These are phyloP conservation scores for Athelia sp. DNA, from an alignment of 1,284 basidiomycete species.

Conservation along the genomic window DNA sequence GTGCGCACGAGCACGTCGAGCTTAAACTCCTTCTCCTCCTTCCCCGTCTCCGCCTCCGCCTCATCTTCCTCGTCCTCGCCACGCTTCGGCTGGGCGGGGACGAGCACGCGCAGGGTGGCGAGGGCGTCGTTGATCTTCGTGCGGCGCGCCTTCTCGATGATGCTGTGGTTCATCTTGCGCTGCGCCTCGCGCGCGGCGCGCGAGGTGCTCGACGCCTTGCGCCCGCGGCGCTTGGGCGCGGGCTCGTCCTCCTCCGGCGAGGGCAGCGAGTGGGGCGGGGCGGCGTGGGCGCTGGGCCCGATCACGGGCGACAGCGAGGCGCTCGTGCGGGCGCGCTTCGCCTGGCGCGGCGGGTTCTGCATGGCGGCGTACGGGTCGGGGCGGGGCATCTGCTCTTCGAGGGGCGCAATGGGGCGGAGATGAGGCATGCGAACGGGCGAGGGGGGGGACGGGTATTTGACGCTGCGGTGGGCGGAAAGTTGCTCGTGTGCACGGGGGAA, in stretches of 20 bases:
- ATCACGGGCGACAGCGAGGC: slow-evolving; percentile 11
- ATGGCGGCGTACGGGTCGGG: slow-evolving; percentile 35
- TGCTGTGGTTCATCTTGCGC: slow-evolving; percentile 77
- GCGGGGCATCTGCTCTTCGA: not conserved
- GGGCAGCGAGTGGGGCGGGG: slow-evolving; percentile 8
- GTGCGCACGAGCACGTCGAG: slow-evolving; percentile 74
- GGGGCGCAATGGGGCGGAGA: not conserved
- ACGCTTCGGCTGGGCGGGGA: slow-evolving; percentile 40
- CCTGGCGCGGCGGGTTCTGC: slow-evolving; percentile 54
- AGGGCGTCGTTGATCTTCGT: slow-evolving; percentile 84
- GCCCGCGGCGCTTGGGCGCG: slow-evolving; percentile 49
- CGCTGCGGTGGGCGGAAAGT: not conserved
- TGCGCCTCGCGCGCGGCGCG: slow-evolving; percentile 70
- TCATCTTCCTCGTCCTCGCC: slow-evolving; percentile 16
- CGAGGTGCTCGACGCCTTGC: slow-evolving; percentile 64
- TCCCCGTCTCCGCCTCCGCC: slow-evolving; percentile 22
- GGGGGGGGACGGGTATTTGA: not conserved
- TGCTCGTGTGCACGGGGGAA: slow-evolving; percentile 1
- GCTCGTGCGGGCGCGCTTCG: slow-evolving; percentile 38
- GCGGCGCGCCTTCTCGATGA: slow-evolving; percentile 77
- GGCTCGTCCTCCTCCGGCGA: slow-evolving; percentile 11
- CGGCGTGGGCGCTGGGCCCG: slow-evolving; percentile 13
- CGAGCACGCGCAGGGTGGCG: slow-evolving; percentile 57
- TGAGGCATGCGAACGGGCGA: not conserved
- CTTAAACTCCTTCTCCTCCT: slow-evolving; percentile 67